Evolutionary conservation across 768 basidiomycete species (phyloP), one percentile per base, ranked within the genome.

Genomic region (Plicaturopsis crispa): DNA sequence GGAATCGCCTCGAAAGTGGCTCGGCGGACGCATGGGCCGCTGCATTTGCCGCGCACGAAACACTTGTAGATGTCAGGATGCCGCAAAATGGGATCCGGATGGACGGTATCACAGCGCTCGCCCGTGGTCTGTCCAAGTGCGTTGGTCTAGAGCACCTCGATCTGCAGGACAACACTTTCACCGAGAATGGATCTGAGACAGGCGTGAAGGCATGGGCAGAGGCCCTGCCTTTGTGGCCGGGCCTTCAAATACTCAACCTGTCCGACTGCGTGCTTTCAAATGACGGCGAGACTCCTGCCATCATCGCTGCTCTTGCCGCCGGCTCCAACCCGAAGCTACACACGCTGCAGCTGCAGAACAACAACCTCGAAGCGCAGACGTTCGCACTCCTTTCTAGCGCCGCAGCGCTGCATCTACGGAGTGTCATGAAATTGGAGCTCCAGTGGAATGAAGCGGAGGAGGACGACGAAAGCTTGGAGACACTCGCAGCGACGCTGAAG

Each of bases 41-140:
- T 26, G 93, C 94, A 4, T 94, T 94, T 53, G 78, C 78, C 1
- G 85, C 77, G 24, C 91, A 96, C 53, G 80, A 75, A 5, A 78
- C 78, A 5, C 73, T 99, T 22, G 67, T 67, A 37, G 89, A 96
- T 47, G 83, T 98, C 21, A 75, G 86, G 41, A 83, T 98, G 80
- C 86, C 88, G n/a, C 93, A 98, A 68, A 97, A 99, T 53, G 96
- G 94, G 4, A 97, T 99, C 50, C 73, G 91, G 46, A 88, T 88
- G 80, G 82, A 83, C 41, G 96, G 96, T 4, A 84, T 94, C 52
- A 72, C 72, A 6, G 74, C 77, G 8, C 75, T 99, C 17, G 86
- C 88, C 4, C 55, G 60, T 17, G 94, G 92, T 4, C 60, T 99
- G 22, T 58, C 77, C 10, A 68, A 79, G 40, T 84, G 82, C 55